Conservation (phyloP, 805 yeast species). For the Metschnikowia proteae region DNA sequence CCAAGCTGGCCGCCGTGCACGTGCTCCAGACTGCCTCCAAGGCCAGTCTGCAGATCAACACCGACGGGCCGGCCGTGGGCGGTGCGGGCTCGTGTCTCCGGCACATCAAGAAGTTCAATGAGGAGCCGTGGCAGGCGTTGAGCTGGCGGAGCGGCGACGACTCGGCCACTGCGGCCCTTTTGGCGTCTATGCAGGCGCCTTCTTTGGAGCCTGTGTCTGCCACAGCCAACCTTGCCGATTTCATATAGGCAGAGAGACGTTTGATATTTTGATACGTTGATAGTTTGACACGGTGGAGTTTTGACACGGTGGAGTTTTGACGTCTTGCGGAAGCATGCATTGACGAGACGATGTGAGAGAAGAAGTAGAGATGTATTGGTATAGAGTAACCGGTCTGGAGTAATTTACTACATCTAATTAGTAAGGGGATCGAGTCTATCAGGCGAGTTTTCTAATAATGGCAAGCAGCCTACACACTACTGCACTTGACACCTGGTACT, state of each 20-base stretch:
- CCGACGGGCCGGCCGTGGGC: slow-evolving; percentile 25
- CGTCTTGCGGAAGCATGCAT: too few relatives aligned
- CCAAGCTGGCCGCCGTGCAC: slow-evolving; percentile 30
- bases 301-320: too few relatives aligned
- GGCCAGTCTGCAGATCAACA: slow-evolving; percentile 19
- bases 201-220: slow-evolving; percentile 14
- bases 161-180: slow-evolving; percentile 16
- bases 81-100: slow-evolving; percentile 39
- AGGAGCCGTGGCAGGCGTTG: slow-evolving; percentile 37
- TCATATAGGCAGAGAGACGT: slow-evolving; percentile 6
- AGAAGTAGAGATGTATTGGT: too few relatives aligned
- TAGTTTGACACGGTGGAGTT: neutral
- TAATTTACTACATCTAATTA: too few relatives aligned
- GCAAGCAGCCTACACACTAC: too few relatives aligned
- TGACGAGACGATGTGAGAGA: too few relatives aligned
- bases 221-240: slow-evolving; percentile 20
- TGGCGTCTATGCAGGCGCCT: slow-evolving; percentile 16
- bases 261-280: neutral
- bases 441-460: too few relatives aligned
- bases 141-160: slow-evolving; percentile 25
- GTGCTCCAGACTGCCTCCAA: slow-evolving; percentile 42
- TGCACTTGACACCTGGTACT: too few relatives aligned
- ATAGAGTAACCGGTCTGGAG: too few relatives aligned
- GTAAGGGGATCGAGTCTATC: too few relatives aligned
- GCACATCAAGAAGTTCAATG: slow-evolving; percentile 38